Evolutionary conservation across 495 filamentous ascomycete species (phyloP).

Genomic region (Aspergillus egyptiacus): DNA sequence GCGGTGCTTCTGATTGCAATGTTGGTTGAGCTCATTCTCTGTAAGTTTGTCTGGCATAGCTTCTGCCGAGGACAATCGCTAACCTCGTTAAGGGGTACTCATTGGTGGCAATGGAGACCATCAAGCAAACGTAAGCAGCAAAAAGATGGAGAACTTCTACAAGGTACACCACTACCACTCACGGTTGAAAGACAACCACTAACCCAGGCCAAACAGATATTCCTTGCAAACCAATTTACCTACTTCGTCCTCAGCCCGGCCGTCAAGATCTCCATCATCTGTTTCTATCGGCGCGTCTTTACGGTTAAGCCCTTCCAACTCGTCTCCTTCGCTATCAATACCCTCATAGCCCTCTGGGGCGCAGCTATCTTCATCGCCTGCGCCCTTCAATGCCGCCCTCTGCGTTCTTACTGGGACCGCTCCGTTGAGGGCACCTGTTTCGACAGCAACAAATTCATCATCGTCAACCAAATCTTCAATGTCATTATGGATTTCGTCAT

Average conservation of each 20-base stretch:
- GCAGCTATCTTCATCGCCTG: conserved; percentile 34
- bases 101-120: conserved; percentile 36
- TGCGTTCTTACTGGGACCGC: conserved; percentile 38
- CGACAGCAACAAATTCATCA: conserved; percentile 32
- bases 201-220: conserved; percentile 26
- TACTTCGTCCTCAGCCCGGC: conserved; percentile 38
- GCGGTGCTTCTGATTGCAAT: conserved; percentile 31
- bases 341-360: conserved; percentile 33
- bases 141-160: conserved; percentile 31
- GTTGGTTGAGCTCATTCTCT: conserved; percentile 32
- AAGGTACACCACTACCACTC: conserved; percentile 24
- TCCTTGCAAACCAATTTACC: conserved; percentile 41
- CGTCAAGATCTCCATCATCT: conserved; percentile 43
- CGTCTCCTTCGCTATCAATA: conserved; percentile 26
- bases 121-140: conserved; percentile 14
- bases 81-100: conserved; percentile 25
- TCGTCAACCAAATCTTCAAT: conserved; percentile 42
- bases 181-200: background rate
- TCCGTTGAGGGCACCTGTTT: conserved; percentile 32
- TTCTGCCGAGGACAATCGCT: background rate
- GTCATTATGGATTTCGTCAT: conserved; percentile 41
- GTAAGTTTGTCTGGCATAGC: conserved; percentile 24
- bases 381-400: conserved; percentile 38
- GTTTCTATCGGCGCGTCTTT: conserved; percentile 45
- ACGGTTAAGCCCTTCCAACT: conserved; percentile 33